These are phyloP conservation scores for Solanum etuberosum DNA, from an alignment of 257 asterid genomes.

Conservation along the genomic window DNA sequence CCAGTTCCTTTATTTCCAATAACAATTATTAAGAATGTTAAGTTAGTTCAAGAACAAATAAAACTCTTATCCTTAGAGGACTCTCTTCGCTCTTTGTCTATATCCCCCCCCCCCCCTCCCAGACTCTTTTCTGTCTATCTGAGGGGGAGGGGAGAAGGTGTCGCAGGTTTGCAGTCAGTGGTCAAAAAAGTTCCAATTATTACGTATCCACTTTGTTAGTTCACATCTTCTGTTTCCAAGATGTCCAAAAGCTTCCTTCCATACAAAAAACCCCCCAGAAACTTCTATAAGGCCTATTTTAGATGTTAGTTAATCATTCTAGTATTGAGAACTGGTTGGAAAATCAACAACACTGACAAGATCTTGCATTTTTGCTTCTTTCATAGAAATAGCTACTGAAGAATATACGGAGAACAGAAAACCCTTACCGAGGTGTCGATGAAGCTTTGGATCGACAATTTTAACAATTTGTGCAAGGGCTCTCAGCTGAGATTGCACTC, in stretches of 20 bases:
- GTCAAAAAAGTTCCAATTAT: background rate
- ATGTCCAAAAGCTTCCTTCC: background rate
- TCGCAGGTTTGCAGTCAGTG: background rate
- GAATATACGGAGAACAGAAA: slow-evolving; percentile 4
- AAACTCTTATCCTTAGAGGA: background rate
- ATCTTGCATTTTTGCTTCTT: background rate
- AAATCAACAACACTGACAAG: background rate
- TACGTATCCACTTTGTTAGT: background rate
- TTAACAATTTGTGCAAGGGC: slow-evolving; percentile 71
- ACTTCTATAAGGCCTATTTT: background rate
- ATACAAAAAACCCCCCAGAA: background rate
- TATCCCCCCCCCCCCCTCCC: background rate
- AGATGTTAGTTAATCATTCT: background rate
- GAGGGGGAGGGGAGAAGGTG: background rate
- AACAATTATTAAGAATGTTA: background rate
- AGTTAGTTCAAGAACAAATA: background rate
- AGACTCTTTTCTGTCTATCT: background rate
- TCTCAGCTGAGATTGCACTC: slow-evolving; percentile 85
- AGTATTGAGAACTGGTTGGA: background rate
- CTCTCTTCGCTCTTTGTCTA: background rate
- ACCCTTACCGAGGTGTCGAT: slow-evolving; percentile 73
- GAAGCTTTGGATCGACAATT: slow-evolving; percentile 86
- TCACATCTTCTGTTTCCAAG: background rate
- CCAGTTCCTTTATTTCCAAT: background rate
- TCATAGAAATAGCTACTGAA: background rate